phyloP scores from a whole-genome alignment of 495 filamentous ascomycete genomes.

The Oidiodendron maius region DNA sequence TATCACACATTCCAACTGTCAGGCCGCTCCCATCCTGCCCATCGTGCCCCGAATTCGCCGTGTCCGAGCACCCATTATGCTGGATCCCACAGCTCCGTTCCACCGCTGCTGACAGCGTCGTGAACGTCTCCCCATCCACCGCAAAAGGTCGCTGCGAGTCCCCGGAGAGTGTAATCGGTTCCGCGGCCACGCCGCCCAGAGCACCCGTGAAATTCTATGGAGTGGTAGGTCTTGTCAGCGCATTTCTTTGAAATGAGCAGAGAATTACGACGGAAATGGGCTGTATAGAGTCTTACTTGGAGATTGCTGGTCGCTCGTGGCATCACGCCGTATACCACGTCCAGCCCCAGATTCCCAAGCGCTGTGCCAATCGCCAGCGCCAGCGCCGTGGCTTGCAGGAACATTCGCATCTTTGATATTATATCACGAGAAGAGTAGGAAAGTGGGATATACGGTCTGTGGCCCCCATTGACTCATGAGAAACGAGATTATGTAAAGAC shows the following conservation, averaged over 20 bases:
- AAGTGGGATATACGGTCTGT: too few relatives aligned
- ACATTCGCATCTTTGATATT: neutral
- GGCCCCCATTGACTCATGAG: too few relatives aligned
- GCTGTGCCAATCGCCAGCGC: neutral
- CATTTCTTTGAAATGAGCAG: too few relatives aligned
- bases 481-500: too few relatives aligned
- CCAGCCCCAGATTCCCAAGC: neutral
- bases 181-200: neutral
- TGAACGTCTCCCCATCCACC: constrained; percentile 45
- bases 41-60: constrained; percentile 38
- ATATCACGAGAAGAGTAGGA: too few relatives aligned
- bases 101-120: constrained; percentile 35
- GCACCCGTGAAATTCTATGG: neutral
- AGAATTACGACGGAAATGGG: neutral
- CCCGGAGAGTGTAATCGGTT: neutral
- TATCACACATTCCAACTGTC: constrained; percentile 35
- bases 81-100: constrained; percentile 44
- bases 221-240: too few relatives aligned
- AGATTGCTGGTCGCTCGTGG: neutral
- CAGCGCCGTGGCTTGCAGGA: neutral
- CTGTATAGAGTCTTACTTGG: neutral
- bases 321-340: neutral
- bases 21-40: constrained; percentile 26
- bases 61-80: constrained; percentile 47
- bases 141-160: constrained; percentile 38